These are phyloP conservation scores for Amylocystis lapponica DNA, from an alignment of 768 basidiomycete species.

Conservation along the genomic window DNA sequence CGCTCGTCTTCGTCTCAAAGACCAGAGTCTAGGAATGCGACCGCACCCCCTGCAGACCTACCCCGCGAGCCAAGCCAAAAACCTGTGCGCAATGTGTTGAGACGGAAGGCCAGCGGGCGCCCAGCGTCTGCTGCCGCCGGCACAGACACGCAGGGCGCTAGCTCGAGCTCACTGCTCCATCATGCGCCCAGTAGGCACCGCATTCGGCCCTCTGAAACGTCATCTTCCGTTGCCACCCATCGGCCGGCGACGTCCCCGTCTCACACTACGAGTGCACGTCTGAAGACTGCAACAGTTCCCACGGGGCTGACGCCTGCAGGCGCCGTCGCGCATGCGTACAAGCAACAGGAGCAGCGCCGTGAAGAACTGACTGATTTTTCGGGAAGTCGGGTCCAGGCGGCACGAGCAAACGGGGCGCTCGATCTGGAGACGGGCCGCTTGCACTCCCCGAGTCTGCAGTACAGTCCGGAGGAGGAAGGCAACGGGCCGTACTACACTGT, in stretches of 20 bases:
- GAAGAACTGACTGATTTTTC: slow-evolving; percentile 25
- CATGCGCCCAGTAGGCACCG: too few relatives aligned
- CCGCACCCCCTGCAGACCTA: too few relatives aligned
- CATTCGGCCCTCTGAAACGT: too few relatives aligned
- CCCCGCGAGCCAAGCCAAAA: too few relatives aligned
- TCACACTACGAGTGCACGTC: neutral
- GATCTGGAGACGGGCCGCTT: slow-evolving; percentile 1
- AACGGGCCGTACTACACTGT: slow-evolving; percentile 52
- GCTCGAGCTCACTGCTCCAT: too few relatives aligned
- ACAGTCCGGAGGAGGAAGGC: slow-evolving; percentile 15
- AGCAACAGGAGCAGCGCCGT: slow-evolving; percentile 33
- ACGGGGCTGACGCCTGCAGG: slow-evolving; percentile 39
- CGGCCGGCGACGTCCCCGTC: too few relatives aligned
- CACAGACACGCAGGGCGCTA: too few relatives aligned
- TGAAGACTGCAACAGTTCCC: neutral
- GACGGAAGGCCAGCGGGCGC: slow-evolving; percentile 14
- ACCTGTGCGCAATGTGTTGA: slow-evolving; percentile 13
- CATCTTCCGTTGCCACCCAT: too few relatives aligned
- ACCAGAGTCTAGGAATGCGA: neutral
- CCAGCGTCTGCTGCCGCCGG: slow-evolving; percentile 18
- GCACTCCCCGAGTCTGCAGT: slow-evolving; percentile 12
- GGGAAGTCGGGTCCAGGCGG: slow-evolving; percentile 12
- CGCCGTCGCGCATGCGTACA: slow-evolving; percentile 43
- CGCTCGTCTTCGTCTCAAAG: neutral
- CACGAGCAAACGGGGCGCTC: neutral